Percentiles rank a stretch among this genome's conserved stretches.
phyloP scores from a whole-genome alignment of 2,329 filamentous ascomycete species.

The Calonectria multiphialidica region DNA sequence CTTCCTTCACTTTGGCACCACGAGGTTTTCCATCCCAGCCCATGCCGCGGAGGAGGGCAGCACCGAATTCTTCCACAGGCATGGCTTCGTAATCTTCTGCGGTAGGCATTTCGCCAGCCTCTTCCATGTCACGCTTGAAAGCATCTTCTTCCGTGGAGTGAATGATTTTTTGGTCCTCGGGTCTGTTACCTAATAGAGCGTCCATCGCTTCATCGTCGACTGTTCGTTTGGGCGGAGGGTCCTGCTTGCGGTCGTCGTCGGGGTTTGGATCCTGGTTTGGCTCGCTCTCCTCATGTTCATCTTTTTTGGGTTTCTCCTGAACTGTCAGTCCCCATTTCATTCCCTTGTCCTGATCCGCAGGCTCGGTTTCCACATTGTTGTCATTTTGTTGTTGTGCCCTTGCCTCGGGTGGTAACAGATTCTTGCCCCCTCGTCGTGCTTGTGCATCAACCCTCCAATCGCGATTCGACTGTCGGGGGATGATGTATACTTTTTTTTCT shows the following conservation, averaged over 20 bases:
- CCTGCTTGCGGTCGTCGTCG: slow-evolving; percentile 15
- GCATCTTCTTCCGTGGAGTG: slow-evolving; percentile 72
- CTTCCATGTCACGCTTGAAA: slow-evolving; percentile 76
- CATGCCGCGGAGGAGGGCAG: slow-evolving; percentile 91
- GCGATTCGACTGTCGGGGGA: slow-evolving; percentile 68
- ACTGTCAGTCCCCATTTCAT: slow-evolving; percentile 68
- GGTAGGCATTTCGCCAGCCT: slow-evolving; percentile 80
- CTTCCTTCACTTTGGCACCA: slow-evolving; percentile 68
- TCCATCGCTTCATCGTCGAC: slow-evolving; percentile 71
- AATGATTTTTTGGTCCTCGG: slow-evolving; percentile 65
- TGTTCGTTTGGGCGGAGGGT: slow-evolving; percentile 29
- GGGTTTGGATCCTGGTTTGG: slow-evolving; percentile 13
- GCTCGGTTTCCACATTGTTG: slow-evolving; percentile 46
- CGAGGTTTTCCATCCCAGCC: slow-evolving; percentile 85
- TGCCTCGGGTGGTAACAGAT: slow-evolving; percentile 69
- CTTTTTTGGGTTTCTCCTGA: slow-evolving; percentile 65
- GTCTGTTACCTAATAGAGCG: slow-evolving; percentile 71
- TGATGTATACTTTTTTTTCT: slow-evolving; percentile 63
- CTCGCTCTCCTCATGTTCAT: slow-evolving; percentile 50
- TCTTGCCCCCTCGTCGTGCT: slow-evolving; percentile 62
- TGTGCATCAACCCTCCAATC: slow-evolving; percentile 72
- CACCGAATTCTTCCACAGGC: slow-evolving; percentile 94
- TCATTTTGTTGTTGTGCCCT: slow-evolving; percentile 57
- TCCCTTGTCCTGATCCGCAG: slow-evolving; percentile 62
- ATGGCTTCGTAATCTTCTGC: slow-evolving; percentile 89